A percentile compares a stretch with the other conserved stretches of the same genome.
These are phyloP conservation scores for Fermentozyma sake DNA, from an alignment of 1,139 yeast species.

Conservation along the genomic window DNA sequence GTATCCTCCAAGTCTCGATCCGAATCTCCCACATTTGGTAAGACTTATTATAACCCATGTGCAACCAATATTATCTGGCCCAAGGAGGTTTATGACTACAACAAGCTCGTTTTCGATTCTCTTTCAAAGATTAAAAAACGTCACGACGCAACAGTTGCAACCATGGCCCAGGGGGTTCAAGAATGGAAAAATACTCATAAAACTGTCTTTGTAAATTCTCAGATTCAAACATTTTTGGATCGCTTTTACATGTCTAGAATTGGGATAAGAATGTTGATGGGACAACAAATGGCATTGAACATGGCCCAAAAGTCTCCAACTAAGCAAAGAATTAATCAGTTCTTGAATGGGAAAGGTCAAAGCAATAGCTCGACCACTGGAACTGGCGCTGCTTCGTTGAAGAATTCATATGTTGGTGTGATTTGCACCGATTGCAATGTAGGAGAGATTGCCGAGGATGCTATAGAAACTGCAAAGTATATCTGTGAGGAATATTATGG, in stretches of 20 bases:
- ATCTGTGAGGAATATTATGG: constrained; percentile 89
- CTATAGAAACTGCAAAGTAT: constrained; percentile 80
- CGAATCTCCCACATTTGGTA: constrained; percentile 41
- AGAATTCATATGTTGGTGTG: constrained; percentile 69
- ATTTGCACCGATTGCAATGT: constrained; percentile 79
- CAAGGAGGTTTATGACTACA: constrained; percentile 68
- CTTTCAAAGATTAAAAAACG: constrained; percentile 70
- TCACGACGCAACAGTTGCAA: constrained; percentile 91
- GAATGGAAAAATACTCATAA: constrained; percentile 72
- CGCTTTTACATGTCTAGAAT: constrained; percentile 82
- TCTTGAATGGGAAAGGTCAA: constrained; percentile 25
- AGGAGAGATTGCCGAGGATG: constrained; percentile 75
- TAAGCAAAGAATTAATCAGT: constrained; percentile 30
- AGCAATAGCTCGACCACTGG: constrained; percentile 8
- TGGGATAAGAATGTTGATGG: constrained; percentile 85
- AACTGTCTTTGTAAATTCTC: constrained; percentile 49
- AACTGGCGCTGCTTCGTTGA: constrained; percentile 12
- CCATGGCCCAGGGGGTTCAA: constrained; percentile 88
- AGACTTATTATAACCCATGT: constrained; percentile 60
- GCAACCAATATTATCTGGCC: constrained; percentile 60
- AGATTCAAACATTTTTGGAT: constrained; percentile 74
- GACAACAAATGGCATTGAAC: constrained; percentile 80
- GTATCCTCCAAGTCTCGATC: constrained; percentile 8
- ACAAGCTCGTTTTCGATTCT: constrained; percentile 60
- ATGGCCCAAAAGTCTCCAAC: constrained; percentile 57